Base-by-base conservation (phyloP, 305 asterid species). In the Fraxinus baroniana region DNA sequence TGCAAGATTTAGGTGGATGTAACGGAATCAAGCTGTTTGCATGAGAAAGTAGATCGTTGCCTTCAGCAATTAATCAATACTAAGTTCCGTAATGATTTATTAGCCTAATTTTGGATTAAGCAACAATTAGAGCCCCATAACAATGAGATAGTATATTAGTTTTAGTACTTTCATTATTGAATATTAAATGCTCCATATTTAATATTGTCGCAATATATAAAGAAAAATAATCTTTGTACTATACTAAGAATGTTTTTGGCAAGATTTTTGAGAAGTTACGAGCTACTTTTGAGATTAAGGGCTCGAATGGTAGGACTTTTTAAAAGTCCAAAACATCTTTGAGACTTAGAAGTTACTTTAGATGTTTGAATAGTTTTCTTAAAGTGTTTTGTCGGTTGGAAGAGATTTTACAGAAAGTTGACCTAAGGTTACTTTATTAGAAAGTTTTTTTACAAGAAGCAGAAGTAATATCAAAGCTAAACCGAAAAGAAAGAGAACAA, bases 1-100 rank as follows among this genome's bases (percentile, higher is more conserved):
- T 57, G 26, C 68, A 57, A 6, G 28, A 18, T 57, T 57, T 57
- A 57, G 68, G 68, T 57, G 68, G 28, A 57, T 7, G 12, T 57
- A 57, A 66, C 66, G 68, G 74, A 70, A 79, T 46, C 46, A 76
- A 80, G 57, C 26, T 7, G 77, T 64, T 64, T 64, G 35, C 72
- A 64, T 8, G 33, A 37, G 39, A 57, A 57, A 68, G 44, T 7
- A 12, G 57, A 74, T 52, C 52, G 60, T 26, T 77, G 20, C n/a
- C 77, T 73, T 64, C 78, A 62, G 78, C 22, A 76, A 71, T 8
- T 70, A 52, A 9, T 32, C 52, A 18, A 41, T 74, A 20, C 46
- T 22, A 20, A 15, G 49, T 20, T 28, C 3, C 35, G 75, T 30
- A 15, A 70, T 70, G 22, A 30, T 28, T 70, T 30, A 30, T n/a